These are phyloP conservation scores for Melocanna baccifera DNA, from an alignment of 176 grass and related monocot species.

Conservation along the genomic window DNA sequence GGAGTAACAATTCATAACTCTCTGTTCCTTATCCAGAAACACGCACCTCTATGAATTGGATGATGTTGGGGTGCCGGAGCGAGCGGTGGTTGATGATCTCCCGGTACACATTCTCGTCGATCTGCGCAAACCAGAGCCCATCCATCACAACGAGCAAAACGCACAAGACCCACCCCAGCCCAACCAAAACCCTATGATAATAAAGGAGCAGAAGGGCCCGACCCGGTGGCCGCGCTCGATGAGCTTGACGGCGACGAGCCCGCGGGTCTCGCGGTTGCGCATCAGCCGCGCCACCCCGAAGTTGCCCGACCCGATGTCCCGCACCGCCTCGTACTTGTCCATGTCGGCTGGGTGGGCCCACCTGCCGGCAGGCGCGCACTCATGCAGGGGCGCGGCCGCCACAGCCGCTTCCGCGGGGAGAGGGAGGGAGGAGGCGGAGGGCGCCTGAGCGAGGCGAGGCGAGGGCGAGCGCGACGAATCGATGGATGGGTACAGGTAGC, in stretches of 20 bases:
- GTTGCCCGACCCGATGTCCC: conserved; percentile 87
- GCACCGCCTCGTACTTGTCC: conserved; percentile 85
- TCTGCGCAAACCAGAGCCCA: conserved; percentile 26
- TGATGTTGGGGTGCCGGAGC: conserved; percentile 50
- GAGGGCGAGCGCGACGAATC: conserved; percentile 21
- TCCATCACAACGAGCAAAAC: background rate
- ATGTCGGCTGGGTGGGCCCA: conserved; percentile 19
- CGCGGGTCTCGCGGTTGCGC: conserved; percentile 59
- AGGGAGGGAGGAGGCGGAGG: background rate
- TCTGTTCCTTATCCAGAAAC: background rate
- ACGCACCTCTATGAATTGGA: conserved; percentile 54
- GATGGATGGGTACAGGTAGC: conserved; percentile 25
- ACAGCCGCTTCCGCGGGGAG: background rate
- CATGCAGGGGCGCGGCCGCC: background rate
- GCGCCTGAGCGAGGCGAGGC: background rate
- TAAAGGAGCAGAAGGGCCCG: background rate
- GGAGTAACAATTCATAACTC: background rate
- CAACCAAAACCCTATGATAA: background rate
- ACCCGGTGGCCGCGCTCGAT: conserved; percentile 80
- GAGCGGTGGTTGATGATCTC: conserved; percentile 60
- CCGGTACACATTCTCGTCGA: conserved; percentile 52
- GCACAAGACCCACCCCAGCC: background rate
- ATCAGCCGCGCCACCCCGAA: conserved; percentile 90
- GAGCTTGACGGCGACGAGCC: conserved; percentile 91
- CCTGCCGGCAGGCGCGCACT: background rate